Percentiles rank a stretch among this genome's conserved stretches.
phyloP scores from a whole-genome alignment of 306 rosid species.

The Pterocarpus santalinus region DNA sequence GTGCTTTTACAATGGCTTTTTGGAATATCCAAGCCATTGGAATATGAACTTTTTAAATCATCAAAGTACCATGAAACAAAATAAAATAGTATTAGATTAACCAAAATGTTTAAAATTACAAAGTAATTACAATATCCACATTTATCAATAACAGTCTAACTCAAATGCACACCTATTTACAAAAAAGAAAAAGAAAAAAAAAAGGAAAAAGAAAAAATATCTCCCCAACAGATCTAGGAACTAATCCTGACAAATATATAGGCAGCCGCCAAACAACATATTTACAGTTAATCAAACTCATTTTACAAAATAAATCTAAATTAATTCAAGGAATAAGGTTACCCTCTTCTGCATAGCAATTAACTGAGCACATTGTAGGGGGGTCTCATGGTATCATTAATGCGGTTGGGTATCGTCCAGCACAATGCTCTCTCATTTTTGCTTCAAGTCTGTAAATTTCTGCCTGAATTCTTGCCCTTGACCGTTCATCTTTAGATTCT shows the following conservation, averaged over 20 bases:
- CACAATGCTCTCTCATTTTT: slow-evolving; percentile 50
- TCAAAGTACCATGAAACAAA: not conserved
- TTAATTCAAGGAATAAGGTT: no score
- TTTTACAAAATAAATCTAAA: not conserved
- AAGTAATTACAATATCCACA: not conserved
- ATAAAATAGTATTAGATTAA: no score
- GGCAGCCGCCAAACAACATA: no score
- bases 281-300: not conserved
- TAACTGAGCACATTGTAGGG: not conserved
- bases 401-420: slow-evolving; percentile 51
- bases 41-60: not conserved
- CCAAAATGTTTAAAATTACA: not conserved
- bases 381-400: not conserved
- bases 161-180: not conserved
- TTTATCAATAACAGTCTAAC: not conserved
- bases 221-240: no score
- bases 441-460: slow-evolving; percentile 65
- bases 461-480: slow-evolving; percentile 49
- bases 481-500: slow-evolving; percentile 34
- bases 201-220: no score
- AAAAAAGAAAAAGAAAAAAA: no score
- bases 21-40: slow-evolving; percentile 33
- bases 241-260: no score
- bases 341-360: no score
- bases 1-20: slow-evolving; percentile 25